Base-by-base conservation (phyloP, 345 rosid genomes). In the Eucalyptus albens region DNA sequence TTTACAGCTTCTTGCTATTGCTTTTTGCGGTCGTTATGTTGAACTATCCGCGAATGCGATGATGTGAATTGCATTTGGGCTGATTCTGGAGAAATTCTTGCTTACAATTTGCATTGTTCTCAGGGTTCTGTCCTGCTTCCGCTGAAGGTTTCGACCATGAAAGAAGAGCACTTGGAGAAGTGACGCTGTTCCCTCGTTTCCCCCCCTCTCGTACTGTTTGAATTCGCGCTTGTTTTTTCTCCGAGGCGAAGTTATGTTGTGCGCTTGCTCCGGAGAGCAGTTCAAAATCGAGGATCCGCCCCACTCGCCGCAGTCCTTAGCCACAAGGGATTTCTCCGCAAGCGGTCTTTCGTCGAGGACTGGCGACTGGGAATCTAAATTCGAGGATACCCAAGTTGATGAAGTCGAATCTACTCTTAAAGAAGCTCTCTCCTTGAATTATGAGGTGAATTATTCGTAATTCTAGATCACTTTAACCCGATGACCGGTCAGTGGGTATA, bases 231-330 rank as follows among this genome's bases (percentile, higher is more conserved):
- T 47, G 37, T 69, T 40, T 77, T 77, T 21, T 40, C 83, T 72
- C 83, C 45, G 89, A 88, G 59, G 40, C 89, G 90, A 90, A 88
- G 94, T 91, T 91, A 97, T 97, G 99, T 90, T 98, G 97, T 97
- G 99, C 90, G 96, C 99, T 92, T 98, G 99, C 91, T 98, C 99
- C 49, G 98, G 99, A 33, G 98, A 97, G 93, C 99, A 95, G 83
- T 97, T 98, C 94, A 95, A 95, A 89, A 92, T 96, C 53, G 99
- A 98, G 89, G 99, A 98, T 29, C 95, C 95, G 88, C 97, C 98
- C 12, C 95, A 94, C 86, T 97, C 99, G 24, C 99, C 99, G 80
- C 99, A 96, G 86, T 96, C 99, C 9, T 91, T 98, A 88, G 99
- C 99, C 59, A 98, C 99, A 0, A 92, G 99, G 90, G 99, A 98